Evolutionary conservation across 495 filamentous ascomycete species (phyloP).

Genomic region (Hypomontagnella monticulosa): DNA sequence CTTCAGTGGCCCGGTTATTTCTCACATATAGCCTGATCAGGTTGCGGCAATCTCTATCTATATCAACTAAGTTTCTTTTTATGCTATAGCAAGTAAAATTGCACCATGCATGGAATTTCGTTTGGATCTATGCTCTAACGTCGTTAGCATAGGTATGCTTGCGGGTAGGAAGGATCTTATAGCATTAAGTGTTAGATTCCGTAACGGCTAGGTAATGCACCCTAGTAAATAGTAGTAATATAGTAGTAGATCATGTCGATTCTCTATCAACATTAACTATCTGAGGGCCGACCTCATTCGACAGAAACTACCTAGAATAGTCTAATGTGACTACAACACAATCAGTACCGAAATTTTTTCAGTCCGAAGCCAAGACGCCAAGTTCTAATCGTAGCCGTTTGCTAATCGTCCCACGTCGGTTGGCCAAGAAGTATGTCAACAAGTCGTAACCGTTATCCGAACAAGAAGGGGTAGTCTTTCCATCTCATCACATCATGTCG

Average conservation of each 20-base stretch:
- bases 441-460: constrained; percentile 47
- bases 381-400: constrained; percentile 41
- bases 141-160: no score
- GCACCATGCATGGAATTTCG: no score
- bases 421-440: constrained; percentile 31
- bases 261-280: constrained; percentile 36
- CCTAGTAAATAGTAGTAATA: neutral
- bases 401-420: constrained; percentile 36
- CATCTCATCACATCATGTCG: constrained; percentile 44
- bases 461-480: constrained; percentile 34
- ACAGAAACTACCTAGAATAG: constrained; percentile 15
- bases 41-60: no score
- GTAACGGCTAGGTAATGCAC: no score
- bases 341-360: constrained; percentile 33
- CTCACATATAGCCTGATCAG: no score
- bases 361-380: constrained; percentile 44
- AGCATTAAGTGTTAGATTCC: no score
- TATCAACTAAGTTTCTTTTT: no score
- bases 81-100: no score
- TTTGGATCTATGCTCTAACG: no score
- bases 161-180: no score
- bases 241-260: constrained; percentile 20
- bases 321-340: constrained; percentile 28
- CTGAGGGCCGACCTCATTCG: constrained; percentile 16
- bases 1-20: no score